Evolutionary conservation across 352 stramenopile species (phyloP).

Genomic region (Phytopythium montanum): DNA sequence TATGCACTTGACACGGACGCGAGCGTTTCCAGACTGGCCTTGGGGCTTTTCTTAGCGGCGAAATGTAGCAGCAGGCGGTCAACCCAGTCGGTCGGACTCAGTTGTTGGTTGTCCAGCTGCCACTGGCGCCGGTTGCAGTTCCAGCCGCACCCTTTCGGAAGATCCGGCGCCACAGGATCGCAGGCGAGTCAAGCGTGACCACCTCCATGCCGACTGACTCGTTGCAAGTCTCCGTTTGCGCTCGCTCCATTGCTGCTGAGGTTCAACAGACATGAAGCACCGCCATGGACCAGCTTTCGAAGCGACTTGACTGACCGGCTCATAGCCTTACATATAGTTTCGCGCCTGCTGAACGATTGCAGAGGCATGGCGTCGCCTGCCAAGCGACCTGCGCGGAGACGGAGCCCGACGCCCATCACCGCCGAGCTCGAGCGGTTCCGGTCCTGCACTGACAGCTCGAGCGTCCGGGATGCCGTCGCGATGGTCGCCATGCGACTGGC

Average conservation of each 20-base stretch:
- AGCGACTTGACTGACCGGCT: too few species aligned
- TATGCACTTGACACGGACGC: neutral
- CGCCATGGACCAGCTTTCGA: too few species aligned
- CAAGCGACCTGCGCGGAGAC: neutral
- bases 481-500: conserved; percentile 57
- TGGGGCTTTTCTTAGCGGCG: neutral
- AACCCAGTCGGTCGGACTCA: neutral
- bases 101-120: too few species aligned
- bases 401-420: conserved; percentile 16
- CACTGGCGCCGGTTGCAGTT: neutral
- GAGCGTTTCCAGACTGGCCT: neutral
- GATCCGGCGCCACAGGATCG: neutral
- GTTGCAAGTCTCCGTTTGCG: too few species aligned
- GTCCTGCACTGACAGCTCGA: conserved; percentile 15
- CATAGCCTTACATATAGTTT: neutral
- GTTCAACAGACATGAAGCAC: neutral
- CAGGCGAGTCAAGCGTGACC: neutral
- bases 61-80: neutral
- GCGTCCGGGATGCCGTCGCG: conserved; percentile 39
- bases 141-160: neutral
- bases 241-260: neutral
- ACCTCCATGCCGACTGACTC: too few species aligned
- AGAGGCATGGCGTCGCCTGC: neutral
- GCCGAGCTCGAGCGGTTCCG: conserved; percentile 47
- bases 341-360: neutral